These are phyloP conservation scores for Paraconiothyrium sp. DNA, from an alignment of 2,329 filamentous ascomycete genomes.

Conservation along the genomic window DNA sequence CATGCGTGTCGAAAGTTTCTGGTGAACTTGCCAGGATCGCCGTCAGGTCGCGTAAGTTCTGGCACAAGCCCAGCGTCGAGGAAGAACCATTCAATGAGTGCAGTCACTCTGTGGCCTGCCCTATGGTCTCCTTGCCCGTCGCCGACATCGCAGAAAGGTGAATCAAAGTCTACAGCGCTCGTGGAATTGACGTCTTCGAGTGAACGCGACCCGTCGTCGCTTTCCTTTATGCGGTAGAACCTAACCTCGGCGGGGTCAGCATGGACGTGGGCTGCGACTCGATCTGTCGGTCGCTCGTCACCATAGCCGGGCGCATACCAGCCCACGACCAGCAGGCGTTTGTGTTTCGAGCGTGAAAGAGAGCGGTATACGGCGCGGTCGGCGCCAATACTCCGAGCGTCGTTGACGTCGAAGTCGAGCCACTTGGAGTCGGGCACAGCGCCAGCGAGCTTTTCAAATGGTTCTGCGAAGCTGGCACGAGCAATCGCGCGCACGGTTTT, in stretches of 20 bases:
- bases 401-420: conserved; percentile 36
- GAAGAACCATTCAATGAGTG: conserved; percentile 15
- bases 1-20: conserved; percentile 41
- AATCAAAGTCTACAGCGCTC: conserved; percentile 18
- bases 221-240: conserved; percentile 37
- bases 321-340: conserved; percentile 40
- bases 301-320: conserved; percentile 39
- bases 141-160: conserved; percentile 14
- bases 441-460: conserved; percentile 31
- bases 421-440: conserved; percentile 31
- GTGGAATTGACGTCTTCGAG: conserved; percentile 38
- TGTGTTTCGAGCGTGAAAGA: conserved; percentile 38
- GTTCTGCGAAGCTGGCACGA: conserved; percentile 29
- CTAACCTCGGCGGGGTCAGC: conserved; percentile 38
- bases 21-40: conserved; percentile 40
- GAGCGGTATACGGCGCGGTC: conserved; percentile 37
- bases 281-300: conserved; percentile 31
- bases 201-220: conserved; percentile 26
- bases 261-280: conserved; percentile 40
- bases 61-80: conserved; percentile 22
- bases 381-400: conserved; percentile 21
- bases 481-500: conserved; percentile 37
- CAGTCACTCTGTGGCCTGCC: conserved; percentile 6
- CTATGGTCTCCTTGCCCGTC: conserved; percentile 5
- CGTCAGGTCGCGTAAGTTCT: conserved; percentile 34